phyloP scores from a whole-genome alignment of 1,139 yeast genomes.

The Ashbya aceris region DNA sequence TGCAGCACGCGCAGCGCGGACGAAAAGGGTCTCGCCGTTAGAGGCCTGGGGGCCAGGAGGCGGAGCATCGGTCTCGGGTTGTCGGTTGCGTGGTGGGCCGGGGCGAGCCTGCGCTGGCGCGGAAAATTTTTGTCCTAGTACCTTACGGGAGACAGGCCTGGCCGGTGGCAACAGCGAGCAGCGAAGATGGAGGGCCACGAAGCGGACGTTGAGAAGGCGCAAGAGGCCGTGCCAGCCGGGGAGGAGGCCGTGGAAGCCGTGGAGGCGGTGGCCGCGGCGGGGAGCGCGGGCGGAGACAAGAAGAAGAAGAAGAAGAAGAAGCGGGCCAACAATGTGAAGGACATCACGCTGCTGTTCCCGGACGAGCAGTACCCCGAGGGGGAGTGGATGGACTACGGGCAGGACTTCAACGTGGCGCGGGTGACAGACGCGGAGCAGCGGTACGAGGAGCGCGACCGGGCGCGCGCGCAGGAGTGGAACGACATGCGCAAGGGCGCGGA shows the following conservation, averaged over 20 bases:
- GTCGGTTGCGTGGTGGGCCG: no score
- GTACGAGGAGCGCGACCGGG: conserved; percentile 52
- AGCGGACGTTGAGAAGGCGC: conserved; percentile 4
- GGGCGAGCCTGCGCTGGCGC: no score
- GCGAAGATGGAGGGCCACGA: background rate
- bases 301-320: conserved; percentile 44
- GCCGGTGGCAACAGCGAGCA: no score
- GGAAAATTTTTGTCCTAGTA: no score
- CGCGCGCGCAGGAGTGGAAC: conserved; percentile 58
- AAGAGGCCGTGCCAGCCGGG: conserved; percentile 2
- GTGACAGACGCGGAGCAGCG: conserved; percentile 82
- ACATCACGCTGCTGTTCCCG: conserved; percentile 60
- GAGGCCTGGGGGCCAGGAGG: background rate
- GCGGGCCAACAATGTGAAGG: conserved; percentile 42
- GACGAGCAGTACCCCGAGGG: conserved; percentile 81
- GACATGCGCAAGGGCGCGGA: conserved; percentile 95
- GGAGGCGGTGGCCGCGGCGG: no score
- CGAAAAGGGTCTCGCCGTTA: conserved; percentile 1
- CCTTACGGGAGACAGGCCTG: no score
- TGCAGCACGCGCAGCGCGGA: background rate
- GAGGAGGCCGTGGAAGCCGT: conserved; percentile 5
- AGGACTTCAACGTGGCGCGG: conserved; percentile 65
- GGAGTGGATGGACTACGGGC: conserved; percentile 66
- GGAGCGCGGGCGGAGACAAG: conserved; percentile 20
- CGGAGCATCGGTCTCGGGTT: background rate